phyloP scores from a whole-genome alignment of 192 early-diverging fungal species.

The Coemansia erecta region DNA sequence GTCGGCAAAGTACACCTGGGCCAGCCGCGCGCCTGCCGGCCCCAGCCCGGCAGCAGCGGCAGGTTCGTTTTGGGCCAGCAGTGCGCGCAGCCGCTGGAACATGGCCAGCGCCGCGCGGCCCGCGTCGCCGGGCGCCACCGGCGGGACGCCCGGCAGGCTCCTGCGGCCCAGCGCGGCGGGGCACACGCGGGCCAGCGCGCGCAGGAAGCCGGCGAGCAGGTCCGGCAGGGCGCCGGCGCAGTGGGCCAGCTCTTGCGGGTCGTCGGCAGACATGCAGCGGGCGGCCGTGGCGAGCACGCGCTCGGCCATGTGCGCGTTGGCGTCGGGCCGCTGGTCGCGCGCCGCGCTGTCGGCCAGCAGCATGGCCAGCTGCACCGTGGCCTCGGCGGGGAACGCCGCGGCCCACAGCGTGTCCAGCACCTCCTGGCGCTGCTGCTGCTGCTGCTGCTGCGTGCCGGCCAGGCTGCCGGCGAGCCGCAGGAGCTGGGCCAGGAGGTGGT shows the following conservation, averaged over 20 bases:
- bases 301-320: too few relatives aligned
- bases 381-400: conserved; percentile 32
- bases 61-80: too few relatives aligned
- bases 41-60: too few relatives aligned
- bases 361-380: conserved; percentile 19
- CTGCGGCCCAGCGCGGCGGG: conserved; percentile 24
- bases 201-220: conserved; percentile 31
- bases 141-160: conserved; percentile 2
- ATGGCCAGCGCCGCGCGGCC: conserved; percentile 30
- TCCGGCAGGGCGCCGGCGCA: conserved; percentile 29
- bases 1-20: conserved; percentile 29
- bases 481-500: conserved; percentile 18
- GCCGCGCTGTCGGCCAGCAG: conserved; percentile 9
- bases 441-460: too few relatives aligned
- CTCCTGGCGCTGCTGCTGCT: neutral
- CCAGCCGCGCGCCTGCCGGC: too few relatives aligned
- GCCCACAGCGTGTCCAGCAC: conserved; percentile 40
- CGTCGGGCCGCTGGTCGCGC: too few relatives aligned
- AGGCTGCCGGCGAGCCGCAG: conserved; percentile 15
- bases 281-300: too few relatives aligned
- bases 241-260: conserved; percentile 5
- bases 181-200: conserved; percentile 32
- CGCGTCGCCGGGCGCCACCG: conserved; percentile 1
- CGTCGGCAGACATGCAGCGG: conserved; percentile 1
- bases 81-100: conserved; percentile 21